Evolutionary conservation across 768 basidiomycete genomes (phyloP).

Genomic region (Auriscalpium vulgare): DNA sequence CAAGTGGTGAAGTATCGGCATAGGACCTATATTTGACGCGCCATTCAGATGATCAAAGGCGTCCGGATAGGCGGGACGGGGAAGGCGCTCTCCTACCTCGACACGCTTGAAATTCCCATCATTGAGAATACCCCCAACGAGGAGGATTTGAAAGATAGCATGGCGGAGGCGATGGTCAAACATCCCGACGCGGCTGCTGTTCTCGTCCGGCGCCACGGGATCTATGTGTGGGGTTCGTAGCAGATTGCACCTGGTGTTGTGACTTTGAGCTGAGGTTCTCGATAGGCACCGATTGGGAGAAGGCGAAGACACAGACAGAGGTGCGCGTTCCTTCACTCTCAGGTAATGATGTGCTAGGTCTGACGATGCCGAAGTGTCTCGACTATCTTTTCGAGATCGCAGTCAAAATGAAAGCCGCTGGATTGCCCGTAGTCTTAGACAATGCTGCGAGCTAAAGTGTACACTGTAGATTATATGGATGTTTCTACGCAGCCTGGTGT

Average conservation of each 20-base stretch:
- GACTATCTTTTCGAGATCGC: constrained; percentile 89
- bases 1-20: not conserved
- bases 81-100: constrained; percentile 69
- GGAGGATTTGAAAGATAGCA: constrained; percentile 81
- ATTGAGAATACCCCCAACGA: constrained; percentile 90
- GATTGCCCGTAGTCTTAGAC: constrained; percentile 40
- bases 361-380: constrained; percentile 46
- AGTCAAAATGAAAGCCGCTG: constrained; percentile 71
- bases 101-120: constrained; percentile 80
- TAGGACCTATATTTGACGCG: not conserved
- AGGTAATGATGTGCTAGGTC: not conserved
- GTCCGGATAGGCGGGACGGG: constrained; percentile 73
- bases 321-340: constrained; percentile 26
- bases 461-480: not conserved
- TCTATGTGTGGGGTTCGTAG: constrained; percentile 19
- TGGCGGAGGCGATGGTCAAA: constrained; percentile 77
- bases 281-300: constrained; percentile 69
- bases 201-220: constrained; percentile 71
- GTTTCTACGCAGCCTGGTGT: no score
- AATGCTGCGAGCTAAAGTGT: not conserved
- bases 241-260: no score
- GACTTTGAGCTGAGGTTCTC: no score
- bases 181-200: constrained; percentile 75
- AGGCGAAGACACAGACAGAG: constrained; percentile 85
- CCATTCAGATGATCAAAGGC: constrained; percentile 81